phyloP scores from a whole-genome alignment of 2,329 filamentous ascomycete species.

The Delphinella strobiligena region DNA sequence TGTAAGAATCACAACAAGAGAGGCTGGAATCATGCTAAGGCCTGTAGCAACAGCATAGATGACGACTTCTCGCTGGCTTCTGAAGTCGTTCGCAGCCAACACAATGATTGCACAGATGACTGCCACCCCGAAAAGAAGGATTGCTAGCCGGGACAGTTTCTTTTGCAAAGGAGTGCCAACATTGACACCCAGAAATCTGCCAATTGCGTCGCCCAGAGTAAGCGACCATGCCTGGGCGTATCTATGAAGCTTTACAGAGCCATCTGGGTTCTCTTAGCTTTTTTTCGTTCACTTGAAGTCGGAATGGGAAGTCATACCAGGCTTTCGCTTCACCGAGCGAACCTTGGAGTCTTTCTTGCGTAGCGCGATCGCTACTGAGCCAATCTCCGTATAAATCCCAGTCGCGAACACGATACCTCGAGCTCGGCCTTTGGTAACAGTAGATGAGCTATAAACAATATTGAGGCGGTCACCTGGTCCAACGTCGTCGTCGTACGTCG shows the following conservation, averaged over 20 bases:
- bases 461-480: constrained; percentile 52
- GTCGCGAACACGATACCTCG: constrained; percentile 47
- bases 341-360: constrained; percentile 36
- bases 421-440: constrained; percentile 50
- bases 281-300: no score
- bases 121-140: constrained; percentile 61
- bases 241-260: constrained; percentile 20
- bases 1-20: constrained; percentile 25
- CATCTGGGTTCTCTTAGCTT: no score
- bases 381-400: constrained; percentile 56
- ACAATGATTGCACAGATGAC: constrained; percentile 55
- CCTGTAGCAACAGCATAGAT: constrained; percentile 54
- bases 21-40: constrained; percentile 51
- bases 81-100: constrained; percentile 47
- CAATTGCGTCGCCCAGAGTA: constrained; percentile 46
- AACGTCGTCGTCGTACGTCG: constrained; percentile 22
- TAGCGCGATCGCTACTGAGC: constrained; percentile 53
- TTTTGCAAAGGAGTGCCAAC: constrained; percentile 70
- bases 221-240: constrained; percentile 38
- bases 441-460: constrained; percentile 52
- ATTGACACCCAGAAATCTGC: constrained; percentile 52
- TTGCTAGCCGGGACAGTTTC: constrained; percentile 69
- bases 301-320: constrained; percentile 4
- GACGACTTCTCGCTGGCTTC: constrained; percentile 45
- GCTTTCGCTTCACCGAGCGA: constrained; percentile 27